Evolutionary conservation across 2,329 filamentous ascomycete genomes (phyloP).

Genomic region (Nemania sp.): DNA sequence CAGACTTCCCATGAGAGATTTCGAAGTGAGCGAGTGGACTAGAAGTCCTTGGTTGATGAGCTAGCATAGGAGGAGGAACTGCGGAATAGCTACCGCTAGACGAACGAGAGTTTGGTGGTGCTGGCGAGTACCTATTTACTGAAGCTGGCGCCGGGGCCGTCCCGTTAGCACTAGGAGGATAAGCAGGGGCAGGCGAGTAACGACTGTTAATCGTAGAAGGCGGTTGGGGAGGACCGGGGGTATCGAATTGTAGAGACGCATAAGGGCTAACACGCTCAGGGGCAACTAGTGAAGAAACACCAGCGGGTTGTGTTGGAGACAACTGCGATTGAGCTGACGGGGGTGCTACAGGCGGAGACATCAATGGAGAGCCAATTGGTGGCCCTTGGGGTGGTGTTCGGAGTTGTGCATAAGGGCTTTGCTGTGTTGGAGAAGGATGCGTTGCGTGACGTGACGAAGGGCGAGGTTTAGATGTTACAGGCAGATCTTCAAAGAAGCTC

Average conservation of each 20-base stretch:
- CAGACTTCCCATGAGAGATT: constrained; percentile 58
- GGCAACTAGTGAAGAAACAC: constrained; percentile 61
- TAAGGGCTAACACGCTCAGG: constrained; percentile 67
- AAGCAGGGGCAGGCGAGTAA: constrained; percentile 72
- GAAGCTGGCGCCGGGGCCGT: constrained; percentile 53
- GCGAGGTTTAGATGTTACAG: constrained; percentile 71
- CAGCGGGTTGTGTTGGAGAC: constrained; percentile 45
- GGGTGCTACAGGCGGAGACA: constrained; percentile 37
- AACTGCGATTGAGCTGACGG: constrained; percentile 38
- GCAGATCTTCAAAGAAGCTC: constrained; percentile 84
- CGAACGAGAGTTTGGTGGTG: constrained; percentile 56
- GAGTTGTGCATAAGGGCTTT: constrained; percentile 53
- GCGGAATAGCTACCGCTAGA: constrained; percentile 56
- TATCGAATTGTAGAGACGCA: constrained; percentile 57
- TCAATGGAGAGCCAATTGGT: constrained; percentile 43
- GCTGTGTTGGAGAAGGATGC: constrained; percentile 58
- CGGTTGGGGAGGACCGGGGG: constrained; percentile 50
- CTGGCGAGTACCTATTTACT: constrained; percentile 67
- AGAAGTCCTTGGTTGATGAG: constrained; percentile 73
- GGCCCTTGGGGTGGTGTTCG: constrained; percentile 49
- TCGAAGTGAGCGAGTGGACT: constrained; percentile 75
- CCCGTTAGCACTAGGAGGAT: constrained; percentile 56
- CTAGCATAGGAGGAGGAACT: constrained; percentile 60
- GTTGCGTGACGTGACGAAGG: constrained; percentile 67
- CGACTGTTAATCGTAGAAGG: constrained; percentile 55